These are phyloP conservation scores for Diaporthe velutina DNA, from an alignment of 2,329 filamentous ascomycete genomes.

Conservation along the genomic window DNA sequence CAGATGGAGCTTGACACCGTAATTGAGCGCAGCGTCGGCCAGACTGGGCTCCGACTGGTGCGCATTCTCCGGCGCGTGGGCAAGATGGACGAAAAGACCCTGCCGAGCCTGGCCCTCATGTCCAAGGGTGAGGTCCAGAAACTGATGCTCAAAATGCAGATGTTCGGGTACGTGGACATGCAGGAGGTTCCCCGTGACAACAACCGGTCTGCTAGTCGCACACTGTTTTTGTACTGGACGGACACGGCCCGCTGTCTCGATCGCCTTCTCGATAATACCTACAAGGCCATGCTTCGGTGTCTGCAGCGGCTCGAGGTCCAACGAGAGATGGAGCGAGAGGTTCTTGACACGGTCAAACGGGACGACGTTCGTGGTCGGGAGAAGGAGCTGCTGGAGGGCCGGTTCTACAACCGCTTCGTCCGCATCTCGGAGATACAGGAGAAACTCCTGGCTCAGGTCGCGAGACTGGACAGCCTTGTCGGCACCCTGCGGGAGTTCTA, in stretches of 20 bases:
- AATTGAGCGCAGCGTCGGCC: conserved; percentile 82
- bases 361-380: conserved; percentile 89
- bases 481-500: conserved; percentile 85
- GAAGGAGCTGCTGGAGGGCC: conserved; percentile 81
- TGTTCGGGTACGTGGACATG: conserved; percentile 87
- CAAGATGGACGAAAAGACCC: conserved; percentile 93
- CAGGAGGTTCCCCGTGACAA: conserved; percentile 95
- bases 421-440: conserved; percentile 69
- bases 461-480: conserved; percentile 86
- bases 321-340: conserved; percentile 76
- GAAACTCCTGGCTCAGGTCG: conserved; percentile 83
- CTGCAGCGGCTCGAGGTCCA: conserved; percentile 85
- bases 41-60: conserved; percentile 83
- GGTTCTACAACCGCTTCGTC: conserved; percentile 76
- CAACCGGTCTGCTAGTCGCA: conserved; percentile 83
- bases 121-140: conserved; percentile 87
- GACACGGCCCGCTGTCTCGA: conserved; percentile 79
- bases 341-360: conserved; percentile 85
- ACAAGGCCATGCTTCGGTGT: conserved; percentile 90
- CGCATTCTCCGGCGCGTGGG: conserved; percentile 88
- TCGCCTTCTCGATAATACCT: conserved; percentile 82
- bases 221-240: conserved; percentile 93
- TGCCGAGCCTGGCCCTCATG: conserved; percentile 85
- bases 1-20: conserved; percentile 86
- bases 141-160: conserved; percentile 87